Evolutionary conservation across 139 green algal species (phyloP).

Genomic region (Nannochloris sp.): DNA sequence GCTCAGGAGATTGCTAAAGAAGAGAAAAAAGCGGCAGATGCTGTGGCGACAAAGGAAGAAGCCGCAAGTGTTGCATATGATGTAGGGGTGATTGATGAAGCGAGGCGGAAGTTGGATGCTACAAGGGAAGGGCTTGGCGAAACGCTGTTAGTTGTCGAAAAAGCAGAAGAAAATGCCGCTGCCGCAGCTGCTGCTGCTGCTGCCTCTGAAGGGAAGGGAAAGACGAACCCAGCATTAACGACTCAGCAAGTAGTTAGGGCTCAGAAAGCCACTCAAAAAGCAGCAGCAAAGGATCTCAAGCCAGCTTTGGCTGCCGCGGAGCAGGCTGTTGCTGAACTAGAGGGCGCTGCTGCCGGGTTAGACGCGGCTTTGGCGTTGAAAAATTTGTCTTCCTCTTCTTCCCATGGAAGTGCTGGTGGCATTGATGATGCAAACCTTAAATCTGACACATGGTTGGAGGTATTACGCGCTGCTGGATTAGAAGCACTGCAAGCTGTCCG

Average conservation of each 20-base stretch:
- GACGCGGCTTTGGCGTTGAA: constrained; percentile 9
- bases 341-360: not conserved
- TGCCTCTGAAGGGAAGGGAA: not conserved
- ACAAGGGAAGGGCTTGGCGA: not conserved
- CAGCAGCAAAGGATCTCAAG: not conserved
- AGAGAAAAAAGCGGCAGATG: constrained; percentile 32
- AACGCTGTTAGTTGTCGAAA: not conserved
- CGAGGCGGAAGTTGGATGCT: not conserved
- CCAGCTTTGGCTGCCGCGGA: not conserved
- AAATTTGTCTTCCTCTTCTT: no score
- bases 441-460: not conserved
- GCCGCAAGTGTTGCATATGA: not conserved
- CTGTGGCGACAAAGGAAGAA: constrained; percentile 7
- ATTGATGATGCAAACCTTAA: not conserved
- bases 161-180: not conserved
- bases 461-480: not conserved
- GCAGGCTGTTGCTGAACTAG: constrained; percentile 2
- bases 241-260: not conserved
- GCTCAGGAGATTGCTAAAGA: constrained; percentile 63
- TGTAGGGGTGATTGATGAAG: not conserved
- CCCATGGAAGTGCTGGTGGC: no score
- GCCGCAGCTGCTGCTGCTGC: not conserved
- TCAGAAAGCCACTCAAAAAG: not conserved
- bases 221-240: not conserved
- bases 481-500: constrained; percentile 1